Evolutionary conservation across 2,329 filamentous ascomycete species (phyloP), one percentile per base, ranked within the genome.

Genomic region (Alternaria panax): DNA sequence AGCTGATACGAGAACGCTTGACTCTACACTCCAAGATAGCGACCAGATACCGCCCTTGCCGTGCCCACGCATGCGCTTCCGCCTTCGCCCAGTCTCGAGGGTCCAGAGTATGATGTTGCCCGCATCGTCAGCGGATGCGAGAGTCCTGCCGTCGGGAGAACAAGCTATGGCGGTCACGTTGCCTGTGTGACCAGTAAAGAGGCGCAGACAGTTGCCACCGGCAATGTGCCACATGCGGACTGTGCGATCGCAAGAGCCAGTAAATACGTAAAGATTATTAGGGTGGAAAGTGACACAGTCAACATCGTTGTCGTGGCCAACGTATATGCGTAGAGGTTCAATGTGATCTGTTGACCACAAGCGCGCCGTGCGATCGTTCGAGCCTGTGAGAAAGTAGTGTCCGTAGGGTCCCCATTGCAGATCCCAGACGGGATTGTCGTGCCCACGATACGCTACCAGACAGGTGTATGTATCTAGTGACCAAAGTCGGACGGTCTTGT

Each of bases 211-310:
- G 62, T 90, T 89, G 27, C 95, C 95, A 8, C 90, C 94, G 11
- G 88, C 86, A n/a, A 97, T 87, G 9, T 93, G 90, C 95, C 95
- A 99, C 94, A 99, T 98, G 28, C 95, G 90, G 32, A 98, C 92
- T 0, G 93, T 95, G 78, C 94, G 94, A 78, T 99, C 93, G 66
- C 91, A 91, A 12, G 92, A 96, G 4, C 91, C 93, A 0, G 95
- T 97, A 78, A 99, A 97, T 43, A 97, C 83, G 70, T 98, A 99
- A 6, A 91, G 88, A 18, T 92, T 92, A 75, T 99, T 99, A 0
- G 94, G 92, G 72, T 99, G 95, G 88, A 95, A 99, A 14, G 91
- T 85, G n/a, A 97, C 85, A 42, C 89, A 88, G 51, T 96, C 96
- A n/a, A 97, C 92, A 67, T 92, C 90, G 20, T 93, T 92, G 68